A percentile compares a stretch with the other conserved stretches of the same genome.
Conservation (phyloP, 2,329 filamentous ascomycete species). For the Penicillium sp. region DNA sequence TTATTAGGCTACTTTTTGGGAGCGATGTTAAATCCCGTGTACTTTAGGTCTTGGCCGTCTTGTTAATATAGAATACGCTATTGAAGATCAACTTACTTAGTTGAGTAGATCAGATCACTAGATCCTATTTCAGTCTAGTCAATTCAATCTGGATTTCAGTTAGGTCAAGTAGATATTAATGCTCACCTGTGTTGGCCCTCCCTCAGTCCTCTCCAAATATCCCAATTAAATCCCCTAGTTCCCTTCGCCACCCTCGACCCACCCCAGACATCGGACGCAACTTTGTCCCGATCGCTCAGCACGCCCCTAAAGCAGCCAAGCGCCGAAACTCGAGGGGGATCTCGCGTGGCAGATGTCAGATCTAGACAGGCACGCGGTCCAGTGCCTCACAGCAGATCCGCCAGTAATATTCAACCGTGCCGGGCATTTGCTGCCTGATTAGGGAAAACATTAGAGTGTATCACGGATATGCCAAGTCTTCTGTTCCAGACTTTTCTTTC, state of each 20-base stretch:
- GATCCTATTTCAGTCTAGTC: no score
- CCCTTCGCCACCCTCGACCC: no score
- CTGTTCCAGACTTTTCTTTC: neutral
- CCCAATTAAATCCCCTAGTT: no score
- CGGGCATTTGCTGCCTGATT: neutral
- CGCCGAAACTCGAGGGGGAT: neutral
- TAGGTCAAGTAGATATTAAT: no score
- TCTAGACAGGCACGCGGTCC: neutral
- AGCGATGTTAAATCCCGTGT: conserved; percentile 5
- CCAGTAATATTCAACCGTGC: neutral
- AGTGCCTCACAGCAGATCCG: neutral
- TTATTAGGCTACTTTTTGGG: neutral
- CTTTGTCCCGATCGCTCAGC: neutral
- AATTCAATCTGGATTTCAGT: no score
- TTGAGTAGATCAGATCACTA: neutral
- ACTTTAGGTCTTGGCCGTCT: conserved; percentile 7
- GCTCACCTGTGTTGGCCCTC: no score
- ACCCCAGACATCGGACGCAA: neutral
- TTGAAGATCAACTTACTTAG: neutral
- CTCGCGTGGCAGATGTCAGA: neutral
- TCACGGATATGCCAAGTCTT: neutral
- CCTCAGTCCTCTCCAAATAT: no score
- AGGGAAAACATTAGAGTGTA: neutral
- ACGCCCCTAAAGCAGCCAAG: neutral
- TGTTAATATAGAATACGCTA: conserved; percentile 14